Percentiles rank a stretch among this genome's conserved stretches.
Conservation (phyloP, 169 alveolate species). For the Eimeria praecox region DNA sequence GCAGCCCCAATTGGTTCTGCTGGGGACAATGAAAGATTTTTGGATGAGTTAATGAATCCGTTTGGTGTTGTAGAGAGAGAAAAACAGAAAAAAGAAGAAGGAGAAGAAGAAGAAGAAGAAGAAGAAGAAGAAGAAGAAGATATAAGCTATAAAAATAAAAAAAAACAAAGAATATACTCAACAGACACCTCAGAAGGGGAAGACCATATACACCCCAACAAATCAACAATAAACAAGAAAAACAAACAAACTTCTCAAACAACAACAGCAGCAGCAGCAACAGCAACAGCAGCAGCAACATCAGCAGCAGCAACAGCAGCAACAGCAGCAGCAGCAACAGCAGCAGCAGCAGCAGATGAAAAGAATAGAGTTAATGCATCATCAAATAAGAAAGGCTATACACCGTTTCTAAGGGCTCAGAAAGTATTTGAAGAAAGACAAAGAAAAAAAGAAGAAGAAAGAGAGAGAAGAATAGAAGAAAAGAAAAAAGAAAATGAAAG, state of each 20-base stretch:
- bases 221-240: too few relatives aligned
- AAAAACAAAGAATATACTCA: background rate
- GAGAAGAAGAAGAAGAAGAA: background rate
- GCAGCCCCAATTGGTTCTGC: conserved; percentile 24
- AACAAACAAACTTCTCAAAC: too few relatives aligned
- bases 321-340: too few relatives aligned
- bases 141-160: too few relatives aligned
- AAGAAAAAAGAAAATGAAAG: background rate
- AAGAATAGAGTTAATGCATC: background rate
- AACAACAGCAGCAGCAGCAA: too few relatives aligned
- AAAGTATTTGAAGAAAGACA: background rate
- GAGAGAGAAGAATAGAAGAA: background rate
- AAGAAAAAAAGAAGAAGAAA: background rate
- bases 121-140: background rate
- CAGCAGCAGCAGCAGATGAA: too few relatives aligned
- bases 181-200: background rate
- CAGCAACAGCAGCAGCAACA: too few relatives aligned
- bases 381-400: background rate
- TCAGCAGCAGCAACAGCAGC: too few relatives aligned
- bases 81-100: background rate
- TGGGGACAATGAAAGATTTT: conserved; percentile 5
- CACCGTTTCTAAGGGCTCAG: background rate
- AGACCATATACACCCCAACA: too few relatives aligned
- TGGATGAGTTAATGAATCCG: conserved; percentile 1
- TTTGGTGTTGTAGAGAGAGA: background rate